Evolutionary conservation across 2,329 filamentous ascomycete genomes (phyloP).

Genomic region (Neonectria hederae): DNA sequence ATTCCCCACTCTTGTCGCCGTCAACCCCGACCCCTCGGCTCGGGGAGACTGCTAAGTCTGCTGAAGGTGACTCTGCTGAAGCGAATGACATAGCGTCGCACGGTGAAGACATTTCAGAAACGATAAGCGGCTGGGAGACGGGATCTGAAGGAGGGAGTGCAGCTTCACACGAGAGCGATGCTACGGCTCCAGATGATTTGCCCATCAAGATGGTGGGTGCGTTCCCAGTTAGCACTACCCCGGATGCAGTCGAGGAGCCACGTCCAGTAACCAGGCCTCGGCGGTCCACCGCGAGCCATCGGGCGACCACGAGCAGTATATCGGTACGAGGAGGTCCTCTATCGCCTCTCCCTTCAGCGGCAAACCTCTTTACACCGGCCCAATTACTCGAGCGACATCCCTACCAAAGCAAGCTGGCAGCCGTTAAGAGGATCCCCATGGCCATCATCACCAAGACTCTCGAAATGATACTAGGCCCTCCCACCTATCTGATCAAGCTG

Average conservation of each 20-base stretch:
- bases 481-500: slow-evolving; percentile 77
- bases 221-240: slow-evolving; percentile 1
- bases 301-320: slow-evolving; percentile 40
- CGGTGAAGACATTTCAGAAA: slow-evolving; percentile 21
- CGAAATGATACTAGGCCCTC: slow-evolving; percentile 81
- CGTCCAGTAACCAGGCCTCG: slow-evolving; percentile 20
- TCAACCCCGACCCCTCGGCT: slow-evolving; percentile 55
- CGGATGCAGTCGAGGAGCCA: slow-evolving; percentile 1
- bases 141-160: slow-evolving; percentile 37
- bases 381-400: slow-evolving; percentile 50
- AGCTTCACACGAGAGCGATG: slow-evolving; percentile 40
- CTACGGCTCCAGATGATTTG: slow-evolving; percentile 34
- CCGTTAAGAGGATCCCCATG: slow-evolving; percentile 45
- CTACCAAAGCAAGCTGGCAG: slow-evolving; percentile 35
- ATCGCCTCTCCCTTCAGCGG: slow-evolving; percentile 74
- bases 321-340: slow-evolving; percentile 57
- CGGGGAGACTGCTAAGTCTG: background rate
- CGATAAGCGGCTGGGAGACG: slow-evolving; percentile 37
- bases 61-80: slow-evolving; percentile 48
- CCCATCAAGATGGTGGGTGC: slow-evolving; percentile 10
- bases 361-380: slow-evolving; percentile 66
- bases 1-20: slow-evolving; percentile 47
- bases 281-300: slow-evolving; percentile 31
- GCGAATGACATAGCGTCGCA: slow-evolving; percentile 13
- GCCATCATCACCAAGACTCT: slow-evolving; percentile 80